phyloP scores from a whole-genome alignment of 2,329 filamentous ascomycete genomes.

The Helminthosporium solani region DNA sequence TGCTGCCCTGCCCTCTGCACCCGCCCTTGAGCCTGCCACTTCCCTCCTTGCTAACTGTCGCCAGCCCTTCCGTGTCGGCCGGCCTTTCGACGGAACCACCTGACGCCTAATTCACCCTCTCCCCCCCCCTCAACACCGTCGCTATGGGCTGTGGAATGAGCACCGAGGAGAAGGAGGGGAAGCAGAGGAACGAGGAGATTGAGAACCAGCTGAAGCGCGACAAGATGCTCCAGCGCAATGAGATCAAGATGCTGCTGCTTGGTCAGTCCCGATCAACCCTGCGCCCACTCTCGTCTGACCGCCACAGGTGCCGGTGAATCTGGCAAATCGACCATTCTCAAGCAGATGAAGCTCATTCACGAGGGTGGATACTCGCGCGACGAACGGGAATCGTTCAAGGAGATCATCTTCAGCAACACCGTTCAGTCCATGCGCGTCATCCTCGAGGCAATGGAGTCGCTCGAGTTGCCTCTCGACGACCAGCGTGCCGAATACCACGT shows the following conservation, averaged over 20 bases:
- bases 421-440: slow-evolving; percentile 71
- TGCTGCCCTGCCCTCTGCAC: background rate
- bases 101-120: slow-evolving; percentile 28
- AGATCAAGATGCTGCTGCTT: slow-evolving; percentile 99
- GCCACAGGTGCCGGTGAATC: slow-evolving; percentile 89
- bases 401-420: slow-evolving; percentile 72
- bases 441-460: slow-evolving; percentile 67
- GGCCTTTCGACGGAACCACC: slow-evolving; percentile 33
- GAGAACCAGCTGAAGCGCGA: slow-evolving; percentile 99
- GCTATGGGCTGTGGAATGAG: slow-evolving; percentile 99
- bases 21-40: background rate
- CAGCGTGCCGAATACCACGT: slow-evolving; percentile 95
- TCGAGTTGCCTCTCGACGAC: slow-evolving; percentile 81
- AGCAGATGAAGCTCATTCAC: slow-evolving; percentile 99
- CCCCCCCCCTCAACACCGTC: slow-evolving; percentile 37
- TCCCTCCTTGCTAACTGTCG: background rate
- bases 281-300: slow-evolving; percentile 29
- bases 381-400: slow-evolving; percentile 68
- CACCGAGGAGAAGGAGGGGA: slow-evolving; percentile 99
- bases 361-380: slow-evolving; percentile 98
- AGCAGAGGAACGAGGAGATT: slow-evolving; percentile 99
- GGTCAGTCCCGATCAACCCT: slow-evolving; percentile 61
- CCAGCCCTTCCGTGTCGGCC: slow-evolving; percentile 36
- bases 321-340: slow-evolving; percentile 90
- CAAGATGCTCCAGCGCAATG: slow-evolving; percentile 97